Conservation (phyloP, 139 green algal genomes). For the Closterium sp. region DNA sequence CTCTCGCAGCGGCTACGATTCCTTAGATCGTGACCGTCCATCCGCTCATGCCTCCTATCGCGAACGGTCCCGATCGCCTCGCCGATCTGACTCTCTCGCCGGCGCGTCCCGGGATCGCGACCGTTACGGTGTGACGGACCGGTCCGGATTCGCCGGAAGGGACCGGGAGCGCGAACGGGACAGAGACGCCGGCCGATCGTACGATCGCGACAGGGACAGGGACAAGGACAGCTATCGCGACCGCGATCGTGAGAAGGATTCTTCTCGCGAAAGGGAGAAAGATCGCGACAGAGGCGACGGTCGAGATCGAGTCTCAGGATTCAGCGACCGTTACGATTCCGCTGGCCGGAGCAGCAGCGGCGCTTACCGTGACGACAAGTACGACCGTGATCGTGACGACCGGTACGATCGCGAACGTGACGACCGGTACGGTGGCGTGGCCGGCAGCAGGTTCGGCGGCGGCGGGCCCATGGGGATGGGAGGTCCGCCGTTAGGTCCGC, state of each 20-base stretch:
- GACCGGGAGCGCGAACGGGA: neutral
- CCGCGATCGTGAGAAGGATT: neutral
- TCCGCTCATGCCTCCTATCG: neutral
- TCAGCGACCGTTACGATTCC: neutral
- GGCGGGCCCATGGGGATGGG: neutral
- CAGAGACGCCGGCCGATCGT: neutral
- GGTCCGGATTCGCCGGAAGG: neutral
- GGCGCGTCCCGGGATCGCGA: neutral
- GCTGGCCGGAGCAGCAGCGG: neutral
- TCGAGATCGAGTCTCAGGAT: neutral
- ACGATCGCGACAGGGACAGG: neutral
- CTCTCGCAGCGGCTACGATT: neutral
- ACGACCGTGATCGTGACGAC: neutral
- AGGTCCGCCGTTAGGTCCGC: neutral
- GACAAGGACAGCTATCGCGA: neutral
- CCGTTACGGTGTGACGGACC: neutral
- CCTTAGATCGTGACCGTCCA: neutral
- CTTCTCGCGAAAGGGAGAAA: neutral
- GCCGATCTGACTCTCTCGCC: neutral
- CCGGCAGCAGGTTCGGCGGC: neutral
- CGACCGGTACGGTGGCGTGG: neutral
- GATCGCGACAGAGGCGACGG: neutral
- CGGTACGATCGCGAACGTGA: neutral
- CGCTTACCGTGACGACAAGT: neutral
- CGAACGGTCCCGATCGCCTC: neutral